These are phyloP conservation scores for Ophiostoma ips DNA, from an alignment of 2,329 filamentous ascomycete genomes.

Conservation along the genomic window DNA sequence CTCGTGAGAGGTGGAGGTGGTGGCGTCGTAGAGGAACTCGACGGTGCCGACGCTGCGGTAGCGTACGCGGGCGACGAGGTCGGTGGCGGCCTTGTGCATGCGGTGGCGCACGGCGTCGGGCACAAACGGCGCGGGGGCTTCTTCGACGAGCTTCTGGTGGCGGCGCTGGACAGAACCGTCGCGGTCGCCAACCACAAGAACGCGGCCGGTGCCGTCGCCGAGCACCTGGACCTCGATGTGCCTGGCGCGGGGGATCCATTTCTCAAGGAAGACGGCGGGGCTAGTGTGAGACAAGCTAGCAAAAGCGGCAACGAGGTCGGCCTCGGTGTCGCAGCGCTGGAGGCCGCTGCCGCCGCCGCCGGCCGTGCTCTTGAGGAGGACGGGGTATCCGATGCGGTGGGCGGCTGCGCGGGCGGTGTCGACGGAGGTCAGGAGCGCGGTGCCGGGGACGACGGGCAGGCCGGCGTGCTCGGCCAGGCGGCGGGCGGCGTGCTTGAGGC, in stretches of 20 bases:
- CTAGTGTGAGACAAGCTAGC: conserved; percentile 40
- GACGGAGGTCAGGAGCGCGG: conserved; percentile 3
- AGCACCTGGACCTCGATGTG: conserved; percentile 58
- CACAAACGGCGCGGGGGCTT: conserved; percentile 51
- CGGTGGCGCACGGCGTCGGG: conserved; percentile 16
- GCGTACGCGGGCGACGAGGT: conserved; percentile 13
- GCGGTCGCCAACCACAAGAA: conserved; percentile 47
- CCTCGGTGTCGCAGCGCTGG: conserved; percentile 22
- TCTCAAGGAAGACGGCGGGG: conserved; percentile 50
- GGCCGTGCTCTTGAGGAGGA: conserved; percentile 45
- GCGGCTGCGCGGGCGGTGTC: conserved; percentile 40
- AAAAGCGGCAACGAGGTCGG: conserved; percentile 32
- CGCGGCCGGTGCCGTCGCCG: conserved; percentile 44
- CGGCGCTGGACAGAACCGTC: conserved; percentile 55
- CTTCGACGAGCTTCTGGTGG: conserved; percentile 59
- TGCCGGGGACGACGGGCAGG: conserved; percentile 27
- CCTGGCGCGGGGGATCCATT: conserved; percentile 44
- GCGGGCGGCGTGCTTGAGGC: conserved; percentile 8
- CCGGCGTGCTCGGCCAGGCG: conserved; percentile 24
- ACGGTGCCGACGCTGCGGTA: conserved; percentile 24
- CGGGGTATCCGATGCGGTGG: conserved; percentile 24
- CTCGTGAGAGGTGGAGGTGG: conserved; percentile 58
- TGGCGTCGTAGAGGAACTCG: conserved; percentile 72
- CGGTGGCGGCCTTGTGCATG: conserved; percentile 19
- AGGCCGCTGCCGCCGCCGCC: conserved; percentile 52